Percentiles rank a stretch among this genome's conserved stretches.
These are phyloP conservation scores for Raddia distichophylla DNA, from an alignment of 176 grass and related monocot genomes.

Conservation along the genomic window DNA sequence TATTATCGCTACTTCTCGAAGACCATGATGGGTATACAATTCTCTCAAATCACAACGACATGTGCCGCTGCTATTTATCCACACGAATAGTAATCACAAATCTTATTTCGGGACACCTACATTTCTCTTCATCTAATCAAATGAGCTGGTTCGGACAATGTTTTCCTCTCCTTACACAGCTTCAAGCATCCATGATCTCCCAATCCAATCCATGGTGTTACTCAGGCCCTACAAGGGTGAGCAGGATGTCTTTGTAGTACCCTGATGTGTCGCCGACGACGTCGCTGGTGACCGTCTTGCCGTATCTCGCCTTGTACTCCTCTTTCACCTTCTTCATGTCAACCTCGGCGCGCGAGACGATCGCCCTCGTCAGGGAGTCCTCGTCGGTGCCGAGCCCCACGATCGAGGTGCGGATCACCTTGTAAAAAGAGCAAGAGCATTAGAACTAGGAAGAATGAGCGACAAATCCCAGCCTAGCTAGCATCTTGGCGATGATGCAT, in stretches of 20 bases:
- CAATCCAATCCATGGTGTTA: slow-evolving; percentile 14
- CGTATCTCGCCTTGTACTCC: slow-evolving; percentile 71
- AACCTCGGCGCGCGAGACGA: slow-evolving; percentile 68
- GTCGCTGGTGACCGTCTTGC: slow-evolving; percentile 57
- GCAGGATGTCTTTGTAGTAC: slow-evolving; percentile 63
- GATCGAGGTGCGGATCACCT: slow-evolving; percentile 82
- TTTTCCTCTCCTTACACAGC: background rate
- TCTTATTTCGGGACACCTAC: background rate
- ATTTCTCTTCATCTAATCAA: background rate
- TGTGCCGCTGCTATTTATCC: background rate
- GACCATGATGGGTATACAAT: background rate
- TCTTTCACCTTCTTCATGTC: slow-evolving; percentile 84
- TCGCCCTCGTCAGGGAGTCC: slow-evolving; percentile 65
- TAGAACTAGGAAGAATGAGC: background rate
- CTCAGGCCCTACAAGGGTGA: slow-evolving; percentile 68
- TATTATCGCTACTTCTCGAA: background rate
- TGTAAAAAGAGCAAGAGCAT: slow-evolving; percentile 4
- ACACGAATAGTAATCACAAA: background rate
- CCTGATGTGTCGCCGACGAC: slow-evolving; percentile 68
- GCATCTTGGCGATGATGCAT: no score
- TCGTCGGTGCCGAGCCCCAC: slow-evolving; percentile 79
- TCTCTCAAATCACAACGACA: background rate
- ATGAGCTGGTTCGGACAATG: background rate
- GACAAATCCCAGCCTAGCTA: no score
- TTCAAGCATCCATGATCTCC: background rate